Evolutionary conservation across 2,329 filamentous ascomycete genomes (phyloP).

Genomic region (Cladorrhinum sp.): DNA sequence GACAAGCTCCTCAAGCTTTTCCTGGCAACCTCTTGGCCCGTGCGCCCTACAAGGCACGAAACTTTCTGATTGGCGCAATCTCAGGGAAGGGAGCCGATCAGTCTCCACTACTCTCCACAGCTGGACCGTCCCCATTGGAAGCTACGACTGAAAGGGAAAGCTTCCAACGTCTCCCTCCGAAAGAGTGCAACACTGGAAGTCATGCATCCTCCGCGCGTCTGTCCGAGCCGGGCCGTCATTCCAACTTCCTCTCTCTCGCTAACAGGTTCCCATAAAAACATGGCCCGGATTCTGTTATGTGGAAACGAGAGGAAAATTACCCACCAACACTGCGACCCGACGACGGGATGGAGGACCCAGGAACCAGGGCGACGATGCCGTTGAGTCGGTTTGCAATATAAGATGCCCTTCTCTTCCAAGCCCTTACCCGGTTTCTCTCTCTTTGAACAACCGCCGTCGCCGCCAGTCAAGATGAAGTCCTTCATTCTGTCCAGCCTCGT

Average conservation of each 20-base stretch:
- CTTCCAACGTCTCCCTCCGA: conserved; percentile 19
- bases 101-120: conserved; percentile 11
- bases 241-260: conserved; percentile 10
- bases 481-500: conserved; percentile 23
- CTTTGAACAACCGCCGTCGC: not conserved
- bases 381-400: conserved; percentile 1
- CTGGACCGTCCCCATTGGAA: conserved; percentile 8
- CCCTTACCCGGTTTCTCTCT: not conserved
- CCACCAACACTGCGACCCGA: not conserved
- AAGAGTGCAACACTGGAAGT: conserved; percentile 23
- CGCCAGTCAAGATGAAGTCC: conserved; percentile 24
- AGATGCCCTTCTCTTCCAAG: not conserved
- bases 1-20: conserved; percentile 12
- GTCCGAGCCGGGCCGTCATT: conserved; percentile 20
- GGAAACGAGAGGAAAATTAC: not conserved
- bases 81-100: conserved; percentile 12
- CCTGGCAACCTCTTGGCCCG: conserved; percentile 8
- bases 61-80: conserved; percentile 9
- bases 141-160: conserved; percentile 22
- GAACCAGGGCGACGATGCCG: not conserved
- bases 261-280: not conserved
- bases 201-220: conserved; percentile 7
- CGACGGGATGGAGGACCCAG: not conserved
- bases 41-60: not conserved
- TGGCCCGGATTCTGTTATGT: not conserved